Evolutionary conservation across 805 yeast species (phyloP).

Genomic region (Ogataea paraovalis): DNA sequence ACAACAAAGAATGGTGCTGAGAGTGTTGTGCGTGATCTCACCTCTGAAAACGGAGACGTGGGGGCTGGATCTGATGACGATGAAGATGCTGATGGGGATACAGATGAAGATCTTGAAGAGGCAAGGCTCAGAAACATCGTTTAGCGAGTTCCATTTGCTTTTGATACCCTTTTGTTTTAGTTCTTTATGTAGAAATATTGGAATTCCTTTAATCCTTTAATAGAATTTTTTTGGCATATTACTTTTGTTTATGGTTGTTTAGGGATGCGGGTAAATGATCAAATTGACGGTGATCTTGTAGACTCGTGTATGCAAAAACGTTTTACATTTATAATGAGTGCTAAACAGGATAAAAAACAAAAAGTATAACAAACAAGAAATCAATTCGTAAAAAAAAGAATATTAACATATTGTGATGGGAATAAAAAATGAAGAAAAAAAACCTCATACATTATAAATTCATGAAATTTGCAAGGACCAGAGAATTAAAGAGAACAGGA

Average conservation of each 20-base stretch:
- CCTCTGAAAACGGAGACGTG: conserved; percentile 16
- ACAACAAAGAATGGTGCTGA: neutral
- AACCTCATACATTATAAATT: neutral
- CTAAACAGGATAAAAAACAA: neutral
- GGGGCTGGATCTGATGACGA: conserved; percentile 25
- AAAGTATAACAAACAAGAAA: neutral
- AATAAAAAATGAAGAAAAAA: neutral
- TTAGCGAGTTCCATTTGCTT: neutral
- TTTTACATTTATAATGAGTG: neutral
- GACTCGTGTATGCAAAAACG: neutral
- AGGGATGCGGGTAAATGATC: no score
- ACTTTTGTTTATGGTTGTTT: no score
- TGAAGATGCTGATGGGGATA: conserved; percentile 28
- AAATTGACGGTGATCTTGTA: neutral
- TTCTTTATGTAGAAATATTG: no score
- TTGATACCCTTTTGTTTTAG: neutral
- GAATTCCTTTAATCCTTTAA: no score
- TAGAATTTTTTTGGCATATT: no score
- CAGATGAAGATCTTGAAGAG: conserved; percentile 22
- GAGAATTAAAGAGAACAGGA: neutral
- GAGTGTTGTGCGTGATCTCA: conserved; percentile 12
- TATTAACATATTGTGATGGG: neutral
- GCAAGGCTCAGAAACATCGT: neutral
- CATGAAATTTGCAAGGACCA: neutral
- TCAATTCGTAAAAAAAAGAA: neutral